A percentile compares a stretch with the other conserved stretches of the same genome.
Evolutionary conservation across 2,329 filamentous ascomycete genomes (phyloP).

Genomic region (Chaetothyriales sp.): DNA sequence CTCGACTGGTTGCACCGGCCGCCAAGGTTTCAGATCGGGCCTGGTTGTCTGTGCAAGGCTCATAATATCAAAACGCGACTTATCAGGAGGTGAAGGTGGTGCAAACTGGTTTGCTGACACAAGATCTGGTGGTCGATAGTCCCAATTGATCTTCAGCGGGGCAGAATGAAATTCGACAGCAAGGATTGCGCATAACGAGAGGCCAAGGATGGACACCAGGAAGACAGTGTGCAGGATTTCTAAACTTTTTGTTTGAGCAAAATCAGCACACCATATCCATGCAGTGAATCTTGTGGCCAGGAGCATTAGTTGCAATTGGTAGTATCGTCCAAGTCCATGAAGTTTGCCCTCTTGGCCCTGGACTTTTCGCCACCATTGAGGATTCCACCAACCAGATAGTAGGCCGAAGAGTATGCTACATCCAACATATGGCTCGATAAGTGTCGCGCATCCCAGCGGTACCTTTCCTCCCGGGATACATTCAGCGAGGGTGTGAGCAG

Average conservation of each 20-base stretch:
- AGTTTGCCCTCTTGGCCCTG: constrained; percentile 28
- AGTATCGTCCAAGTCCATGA: constrained; percentile 30
- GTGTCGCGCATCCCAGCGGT: constrained; percentile 4
- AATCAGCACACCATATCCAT: constrained; percentile 30
- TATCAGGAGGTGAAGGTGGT: constrained; percentile 2
- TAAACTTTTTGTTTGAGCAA: constrained; percentile 21
- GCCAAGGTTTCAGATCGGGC: constrained; percentile 23
- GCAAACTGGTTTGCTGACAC: constrained; percentile 11
- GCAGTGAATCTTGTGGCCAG: constrained; percentile 29
- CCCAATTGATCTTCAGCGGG: constrained; percentile 25
- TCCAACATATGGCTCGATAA: constrained; percentile 8
- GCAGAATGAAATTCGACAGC: constrained; percentile 27
- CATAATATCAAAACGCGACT: constrained; percentile 19
- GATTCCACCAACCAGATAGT: constrained; percentile 36
- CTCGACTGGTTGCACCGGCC: constrained; percentile 22
- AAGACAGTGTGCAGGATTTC: constrained; percentile 22
- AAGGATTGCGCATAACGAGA: constrained; percentile 23
- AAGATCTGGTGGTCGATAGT: constrained; percentile 9
- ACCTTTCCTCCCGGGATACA: background rate
- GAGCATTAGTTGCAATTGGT: constrained; percentile 31
- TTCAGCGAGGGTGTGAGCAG: background rate
- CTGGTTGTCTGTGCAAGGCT: constrained; percentile 14
- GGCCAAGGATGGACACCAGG: constrained; percentile 27
- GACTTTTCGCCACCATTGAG: constrained; percentile 30
- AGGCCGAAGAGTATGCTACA: constrained; percentile 27